Evolutionary conservation across 192 early-diverging fungal genomes (phyloP).

Genomic region (Rhizophagus sp.): DNA sequence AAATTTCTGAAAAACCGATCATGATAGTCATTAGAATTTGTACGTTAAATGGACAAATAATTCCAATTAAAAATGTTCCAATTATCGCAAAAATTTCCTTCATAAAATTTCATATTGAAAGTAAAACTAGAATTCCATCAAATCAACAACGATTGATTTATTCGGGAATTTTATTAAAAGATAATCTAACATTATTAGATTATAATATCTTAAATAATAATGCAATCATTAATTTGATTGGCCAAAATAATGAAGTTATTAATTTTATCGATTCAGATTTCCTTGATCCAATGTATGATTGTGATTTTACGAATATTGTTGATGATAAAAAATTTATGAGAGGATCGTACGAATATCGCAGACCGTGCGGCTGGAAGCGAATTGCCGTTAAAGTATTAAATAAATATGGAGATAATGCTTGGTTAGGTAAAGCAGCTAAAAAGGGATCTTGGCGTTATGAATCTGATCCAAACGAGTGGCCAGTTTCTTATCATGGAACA

Average conservation of each 20-base stretch:
- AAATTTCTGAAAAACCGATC: neutral
- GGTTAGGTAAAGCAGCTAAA: slow-evolving; percentile 10
- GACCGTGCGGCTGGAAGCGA: slow-evolving; percentile 21
- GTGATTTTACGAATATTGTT: slow-evolving; percentile 1
- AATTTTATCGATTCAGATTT: neutral
- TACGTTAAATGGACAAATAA: neutral
- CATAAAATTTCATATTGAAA: neutral
- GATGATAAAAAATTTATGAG: neutral
- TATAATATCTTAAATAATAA: neutral
- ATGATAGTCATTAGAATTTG: neutral
- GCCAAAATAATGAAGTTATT: neutral
- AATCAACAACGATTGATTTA: neutral
- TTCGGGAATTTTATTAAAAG: neutral
- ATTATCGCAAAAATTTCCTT: neutral
- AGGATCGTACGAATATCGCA: neutral
- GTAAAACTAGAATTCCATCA: neutral
- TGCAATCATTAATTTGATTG: neutral
- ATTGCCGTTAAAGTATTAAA: neutral
- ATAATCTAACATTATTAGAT: neutral
- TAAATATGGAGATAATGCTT: slow-evolving; percentile 12
- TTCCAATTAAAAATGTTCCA: neutral
- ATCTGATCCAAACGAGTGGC: neutral
- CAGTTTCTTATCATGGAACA: slow-evolving; percentile 17
- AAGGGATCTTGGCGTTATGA: neutral
- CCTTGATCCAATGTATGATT: neutral